These are phyloP conservation scores for Metarhizium sp. DNA, from an alignment of 2,329 filamentous ascomycete genomes.

Conservation along the genomic window DNA sequence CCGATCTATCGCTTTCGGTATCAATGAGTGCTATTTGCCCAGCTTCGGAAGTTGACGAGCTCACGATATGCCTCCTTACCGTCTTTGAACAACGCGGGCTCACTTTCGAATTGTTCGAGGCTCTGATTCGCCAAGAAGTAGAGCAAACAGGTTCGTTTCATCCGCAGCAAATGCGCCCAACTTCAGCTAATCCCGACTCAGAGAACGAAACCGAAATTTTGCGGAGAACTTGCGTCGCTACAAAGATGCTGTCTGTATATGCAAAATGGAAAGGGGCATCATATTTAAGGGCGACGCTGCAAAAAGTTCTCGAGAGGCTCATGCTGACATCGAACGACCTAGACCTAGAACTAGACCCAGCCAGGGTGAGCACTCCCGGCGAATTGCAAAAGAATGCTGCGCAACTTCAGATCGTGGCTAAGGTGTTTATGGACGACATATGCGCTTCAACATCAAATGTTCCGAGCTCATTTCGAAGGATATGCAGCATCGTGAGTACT, in stretches of 20 bases:
- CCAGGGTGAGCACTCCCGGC: slow-evolving; percentile 48
- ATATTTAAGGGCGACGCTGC: slow-evolving; percentile 55
- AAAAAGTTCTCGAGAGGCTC: slow-evolving; percentile 56
- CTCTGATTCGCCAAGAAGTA: slow-evolving; percentile 59
- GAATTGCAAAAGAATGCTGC: slow-evolving; percentile 58
- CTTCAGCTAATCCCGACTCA: slow-evolving; percentile 14
- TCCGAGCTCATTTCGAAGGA: slow-evolving; percentile 54
- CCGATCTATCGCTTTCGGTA: slow-evolving; percentile 51
- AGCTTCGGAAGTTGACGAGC: slow-evolving; percentile 58
- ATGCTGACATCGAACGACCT: slow-evolving; percentile 59
- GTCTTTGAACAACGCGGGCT: slow-evolving; percentile 60
- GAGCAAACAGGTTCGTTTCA: slow-evolving; percentile 46
- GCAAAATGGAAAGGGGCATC: slow-evolving; percentile 60
- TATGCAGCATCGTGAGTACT: slow-evolving; percentile 52
- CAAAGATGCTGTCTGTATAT: slow-evolving; percentile 62
- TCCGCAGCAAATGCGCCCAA: background rate
- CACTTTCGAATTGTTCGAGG: slow-evolving; percentile 54
- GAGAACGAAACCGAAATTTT: slow-evolving; percentile 61
- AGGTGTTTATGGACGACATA: slow-evolving; percentile 64
- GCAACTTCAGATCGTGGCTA: slow-evolving; percentile 57
- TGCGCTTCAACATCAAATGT: slow-evolving; percentile 53
- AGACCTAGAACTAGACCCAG: slow-evolving; percentile 58
- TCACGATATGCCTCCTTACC: slow-evolving; percentile 57
- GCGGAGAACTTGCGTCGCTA: slow-evolving; percentile 60
- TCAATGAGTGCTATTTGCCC: slow-evolving; percentile 59